These are phyloP conservation scores for Quercus aquifolioides DNA, from an alignment of 306 rosid genomes.

Conservation along the genomic window DNA sequence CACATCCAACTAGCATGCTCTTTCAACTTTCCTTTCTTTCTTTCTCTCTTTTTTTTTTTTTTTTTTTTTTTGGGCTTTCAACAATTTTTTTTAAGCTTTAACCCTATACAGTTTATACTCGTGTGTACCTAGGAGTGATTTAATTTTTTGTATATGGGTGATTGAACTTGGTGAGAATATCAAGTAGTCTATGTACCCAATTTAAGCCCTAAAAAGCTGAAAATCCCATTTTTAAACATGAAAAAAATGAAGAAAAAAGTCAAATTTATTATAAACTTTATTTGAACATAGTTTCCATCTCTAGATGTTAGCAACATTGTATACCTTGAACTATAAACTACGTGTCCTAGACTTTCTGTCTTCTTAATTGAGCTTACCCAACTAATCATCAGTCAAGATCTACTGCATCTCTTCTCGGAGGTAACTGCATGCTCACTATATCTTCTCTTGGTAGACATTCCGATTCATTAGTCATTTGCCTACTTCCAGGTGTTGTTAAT, in stretches of 20 bases:
- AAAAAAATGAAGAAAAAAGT: background rate
- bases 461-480: constrained; percentile 39
- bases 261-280: background rate
- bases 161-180: no score
- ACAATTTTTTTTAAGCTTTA: no score
- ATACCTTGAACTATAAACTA: constrained; percentile 7
- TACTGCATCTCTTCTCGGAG: constrained; percentile 53
- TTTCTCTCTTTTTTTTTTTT: no score
- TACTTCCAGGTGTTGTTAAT: constrained; percentile 59
- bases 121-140: no score
- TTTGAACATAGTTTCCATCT: background rate
- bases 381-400: constrained; percentile 45
- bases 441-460: constrained; percentile 70
- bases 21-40: no score
- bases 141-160: no score
- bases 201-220: no score
- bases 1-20: no score
- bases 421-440: constrained; percentile 85
- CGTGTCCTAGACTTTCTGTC: background rate
- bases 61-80: no score
- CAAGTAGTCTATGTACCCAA: no score
- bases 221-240: background rate
- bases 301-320: constrained; percentile 16
- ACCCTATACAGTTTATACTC: no score
- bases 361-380: constrained; percentile 10